These are phyloP conservation scores for Apiospora saccharicola DNA, from an alignment of 2,329 filamentous ascomycete genomes.

Conservation along the genomic window DNA sequence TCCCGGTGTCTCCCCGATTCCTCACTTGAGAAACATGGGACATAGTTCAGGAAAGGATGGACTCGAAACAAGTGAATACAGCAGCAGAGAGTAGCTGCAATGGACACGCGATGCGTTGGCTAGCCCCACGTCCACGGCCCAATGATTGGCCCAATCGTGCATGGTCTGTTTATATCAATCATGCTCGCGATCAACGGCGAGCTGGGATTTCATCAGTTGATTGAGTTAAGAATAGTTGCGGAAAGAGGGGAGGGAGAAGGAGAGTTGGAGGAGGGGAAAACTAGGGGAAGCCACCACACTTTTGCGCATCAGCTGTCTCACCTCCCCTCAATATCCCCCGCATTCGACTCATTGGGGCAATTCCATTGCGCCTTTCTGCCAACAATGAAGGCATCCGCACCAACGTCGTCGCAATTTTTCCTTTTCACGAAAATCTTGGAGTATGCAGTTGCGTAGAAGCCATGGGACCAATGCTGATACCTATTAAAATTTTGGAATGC, in stretches of 20 bases:
- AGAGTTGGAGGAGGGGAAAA: not conserved
- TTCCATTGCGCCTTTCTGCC: not conserved
- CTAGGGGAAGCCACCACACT: not conserved
- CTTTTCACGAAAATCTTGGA: not conserved
- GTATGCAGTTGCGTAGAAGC: not conserved
- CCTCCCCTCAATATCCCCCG: conserved; percentile 3
- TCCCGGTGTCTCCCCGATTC: not conserved
- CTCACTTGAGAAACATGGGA: conserved; percentile 11
- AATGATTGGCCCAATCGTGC: conserved; percentile 5
- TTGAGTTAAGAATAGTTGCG: not conserved
- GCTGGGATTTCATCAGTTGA: conserved; percentile 19
- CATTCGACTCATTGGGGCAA: not conserved
- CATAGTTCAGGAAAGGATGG: not conserved
- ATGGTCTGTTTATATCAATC: not conserved
- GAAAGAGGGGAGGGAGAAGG: not conserved
- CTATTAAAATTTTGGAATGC: too few species aligned
- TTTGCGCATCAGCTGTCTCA: not conserved
- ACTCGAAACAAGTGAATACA: not conserved
- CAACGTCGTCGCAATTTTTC: not conserved
- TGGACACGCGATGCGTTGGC: conserved; percentile 9
- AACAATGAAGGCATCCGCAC: conserved; percentile 9
- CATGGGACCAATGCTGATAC: too few species aligned
- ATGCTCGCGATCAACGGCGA: not conserved
- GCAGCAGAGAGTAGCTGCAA: not conserved
- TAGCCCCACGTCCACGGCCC: conserved; percentile 7